These are phyloP conservation scores for Apiosordaria backusii DNA, from an alignment of 495 filamentous ascomycete genomes.

Conservation along the genomic window DNA sequence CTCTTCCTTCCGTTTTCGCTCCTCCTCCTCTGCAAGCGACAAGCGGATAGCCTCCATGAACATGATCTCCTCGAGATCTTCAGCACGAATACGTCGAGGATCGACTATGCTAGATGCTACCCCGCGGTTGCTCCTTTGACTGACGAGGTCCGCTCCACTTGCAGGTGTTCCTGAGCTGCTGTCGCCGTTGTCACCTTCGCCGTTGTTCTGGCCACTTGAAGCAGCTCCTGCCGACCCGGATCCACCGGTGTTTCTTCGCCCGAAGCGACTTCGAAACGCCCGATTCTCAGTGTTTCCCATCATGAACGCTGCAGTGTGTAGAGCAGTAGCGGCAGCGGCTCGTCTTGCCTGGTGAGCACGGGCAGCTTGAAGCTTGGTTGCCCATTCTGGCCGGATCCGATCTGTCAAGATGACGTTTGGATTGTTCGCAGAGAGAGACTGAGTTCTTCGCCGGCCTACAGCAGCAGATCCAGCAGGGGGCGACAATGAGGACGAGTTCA, in stretches of 20 bases:
- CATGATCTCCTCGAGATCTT: slow-evolving; percentile 97
- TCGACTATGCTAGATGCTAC: slow-evolving; percentile 23
- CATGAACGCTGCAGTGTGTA: slow-evolving; percentile 92
- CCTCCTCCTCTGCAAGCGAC: slow-evolving; percentile 86
- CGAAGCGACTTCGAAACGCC: slow-evolving; percentile 44
- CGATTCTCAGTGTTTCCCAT: slow-evolving; percentile 61
- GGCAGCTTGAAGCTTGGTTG: slow-evolving; percentile 80
- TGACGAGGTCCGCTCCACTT: slow-evolving; percentile 23
- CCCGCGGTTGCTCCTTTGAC: slow-evolving; percentile 11
- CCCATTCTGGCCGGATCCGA: slow-evolving; percentile 89
- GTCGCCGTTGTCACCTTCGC: slow-evolving; percentile 32
- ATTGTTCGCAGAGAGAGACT: slow-evolving; percentile 76
- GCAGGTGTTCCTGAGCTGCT: slow-evolving; percentile 29
- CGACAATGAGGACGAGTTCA: slow-evolving; percentile 44
- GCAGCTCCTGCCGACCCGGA: slow-evolving; percentile 30
- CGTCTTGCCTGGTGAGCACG: slow-evolving; percentile 78
- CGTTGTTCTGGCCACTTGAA: slow-evolving; percentile 28
- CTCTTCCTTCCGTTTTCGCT: slow-evolving; percentile 74
- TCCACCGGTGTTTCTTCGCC: slow-evolving; percentile 46
- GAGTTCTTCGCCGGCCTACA: slow-evolving; percentile 57
- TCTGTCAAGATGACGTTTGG: slow-evolving; percentile 88
- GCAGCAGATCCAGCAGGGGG: slow-evolving; percentile 26
- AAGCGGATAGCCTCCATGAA: slow-evolving; percentile 92
- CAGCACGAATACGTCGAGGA: slow-evolving; percentile 64
- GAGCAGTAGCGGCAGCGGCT: slow-evolving; percentile 87